A percentile compares a stretch with the other conserved stretches of the same genome.
Conservation (phyloP, 2,329 filamentous ascomycete species). For the Fragosphaeria purpurea region DNA sequence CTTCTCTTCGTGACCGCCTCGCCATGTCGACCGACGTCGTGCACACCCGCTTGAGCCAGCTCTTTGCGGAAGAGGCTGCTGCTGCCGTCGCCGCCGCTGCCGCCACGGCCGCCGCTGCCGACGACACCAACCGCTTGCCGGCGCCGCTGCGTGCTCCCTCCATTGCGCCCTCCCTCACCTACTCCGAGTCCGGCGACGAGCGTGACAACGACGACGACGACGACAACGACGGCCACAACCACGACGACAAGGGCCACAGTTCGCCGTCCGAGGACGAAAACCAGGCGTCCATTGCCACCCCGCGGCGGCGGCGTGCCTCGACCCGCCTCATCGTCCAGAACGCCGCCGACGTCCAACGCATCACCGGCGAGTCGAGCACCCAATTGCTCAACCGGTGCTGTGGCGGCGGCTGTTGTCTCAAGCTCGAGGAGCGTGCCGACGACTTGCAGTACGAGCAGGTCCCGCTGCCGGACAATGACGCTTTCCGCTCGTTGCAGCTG, state of each 20-base stretch:
- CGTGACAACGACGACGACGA: conserved; percentile 38
- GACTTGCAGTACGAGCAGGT: conserved; percentile 43
- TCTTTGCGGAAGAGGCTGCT: conserved; percentile 13
- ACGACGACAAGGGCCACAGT: conserved; percentile 36
- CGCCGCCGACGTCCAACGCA: conserved; percentile 50
- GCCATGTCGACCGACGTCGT: conserved; percentile 10
- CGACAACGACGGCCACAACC: conserved; percentile 39
- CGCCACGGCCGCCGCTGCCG: conserved; percentile 24
- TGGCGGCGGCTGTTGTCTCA: conserved; percentile 54
- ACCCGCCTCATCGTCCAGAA: conserved; percentile 58
- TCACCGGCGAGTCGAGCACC: conserved; percentile 54
- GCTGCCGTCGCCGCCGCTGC: conserved; percentile 9
- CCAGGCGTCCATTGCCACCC: conserved; percentile 5
- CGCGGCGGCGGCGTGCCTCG: conserved; percentile 53
- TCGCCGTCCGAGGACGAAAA: conserved; percentile 22
- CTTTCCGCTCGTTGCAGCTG: conserved; percentile 69
- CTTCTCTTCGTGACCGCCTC: not conserved
- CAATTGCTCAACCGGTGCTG: conserved; percentile 54
- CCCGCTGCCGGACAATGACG: conserved; percentile 65
- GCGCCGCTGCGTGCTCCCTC: conserved; percentile 38
- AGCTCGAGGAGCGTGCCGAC: conserved; percentile 31
- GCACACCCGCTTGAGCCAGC: conserved; percentile 10
- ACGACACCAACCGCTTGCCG: conserved; percentile 28
- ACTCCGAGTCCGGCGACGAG: conserved; percentile 51
- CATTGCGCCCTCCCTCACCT: conserved; percentile 51